Evolutionary conservation across 371 early-diverging fungal genomes (phyloP).

Genomic region (Syncephalastrum monosporum): DNA sequence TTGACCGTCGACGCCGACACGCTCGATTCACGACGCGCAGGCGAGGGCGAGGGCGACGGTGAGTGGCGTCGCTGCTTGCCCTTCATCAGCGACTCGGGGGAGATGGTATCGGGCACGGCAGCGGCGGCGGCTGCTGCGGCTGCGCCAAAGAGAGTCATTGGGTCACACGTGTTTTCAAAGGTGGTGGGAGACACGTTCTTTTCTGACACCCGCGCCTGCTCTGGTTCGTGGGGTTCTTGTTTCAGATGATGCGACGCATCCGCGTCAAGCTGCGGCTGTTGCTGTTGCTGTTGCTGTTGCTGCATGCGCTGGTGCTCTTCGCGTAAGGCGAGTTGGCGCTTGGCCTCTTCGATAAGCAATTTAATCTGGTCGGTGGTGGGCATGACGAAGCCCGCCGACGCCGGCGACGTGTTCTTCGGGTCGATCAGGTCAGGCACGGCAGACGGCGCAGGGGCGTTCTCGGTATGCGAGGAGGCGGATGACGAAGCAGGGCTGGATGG

Average conservation of each 20-base stretch:
- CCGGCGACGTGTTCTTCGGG: not conserved
- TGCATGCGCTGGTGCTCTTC: slow-evolving; percentile 10
- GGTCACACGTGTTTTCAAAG: not conserved
- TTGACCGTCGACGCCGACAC: slow-evolving; percentile 1
- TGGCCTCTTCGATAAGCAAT: slow-evolving; percentile 45
- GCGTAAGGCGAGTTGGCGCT: slow-evolving; percentile 26
- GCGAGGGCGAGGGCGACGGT: not conserved
- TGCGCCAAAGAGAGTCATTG: slow-evolving; percentile 4
- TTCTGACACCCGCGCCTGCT: not conserved
- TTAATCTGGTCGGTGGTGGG: slow-evolving; percentile 46
- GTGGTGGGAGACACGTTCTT: not conserved
- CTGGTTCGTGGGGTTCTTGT: not conserved
- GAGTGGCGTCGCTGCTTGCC: not conserved
- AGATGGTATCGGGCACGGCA: slow-evolving; percentile 18
- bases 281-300: not conserved
- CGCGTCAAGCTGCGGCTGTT: not conserved
- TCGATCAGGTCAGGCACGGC: slow-evolving; percentile 1
- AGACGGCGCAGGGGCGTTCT: not conserved
- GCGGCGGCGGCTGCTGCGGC: slow-evolving; percentile 3
- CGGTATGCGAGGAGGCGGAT: slow-evolving; percentile 8
- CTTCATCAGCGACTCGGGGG: slow-evolving; percentile 24
- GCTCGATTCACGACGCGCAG: slow-evolving; percentile 17
- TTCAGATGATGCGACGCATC: not conserved
- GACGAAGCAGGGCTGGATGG: slow-evolving; percentile 9
- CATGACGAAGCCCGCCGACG: slow-evolving; percentile 15